These are phyloP conservation scores for Quercus variabilis DNA, from an alignment of 306 rosid species.

Conservation along the genomic window DNA sequence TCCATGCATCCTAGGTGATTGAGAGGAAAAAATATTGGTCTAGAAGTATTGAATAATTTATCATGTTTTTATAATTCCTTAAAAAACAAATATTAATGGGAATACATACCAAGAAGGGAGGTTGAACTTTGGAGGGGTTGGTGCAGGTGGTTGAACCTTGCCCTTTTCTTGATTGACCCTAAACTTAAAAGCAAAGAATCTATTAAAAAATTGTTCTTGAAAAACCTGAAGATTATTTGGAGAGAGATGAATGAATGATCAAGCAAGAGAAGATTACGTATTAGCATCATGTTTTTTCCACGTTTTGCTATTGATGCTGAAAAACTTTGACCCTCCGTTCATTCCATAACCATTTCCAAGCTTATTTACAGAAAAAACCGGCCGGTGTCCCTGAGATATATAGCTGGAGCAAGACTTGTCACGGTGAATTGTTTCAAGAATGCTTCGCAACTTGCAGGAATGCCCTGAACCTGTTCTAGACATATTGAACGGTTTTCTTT, in stretches of 20 bases:
- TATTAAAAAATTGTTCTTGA: neutral
- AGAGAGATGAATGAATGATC: slow-evolving; percentile 6
- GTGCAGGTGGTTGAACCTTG: slow-evolving; percentile 3
- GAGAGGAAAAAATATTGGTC: no score
- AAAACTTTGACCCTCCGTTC: slow-evolving; percentile 21
- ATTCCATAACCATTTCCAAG: slow-evolving; percentile 14
- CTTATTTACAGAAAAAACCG: slow-evolving; percentile 12
- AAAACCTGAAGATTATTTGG: neutral
- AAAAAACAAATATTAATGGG: neutral
- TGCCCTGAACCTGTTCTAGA: slow-evolving; percentile 31
- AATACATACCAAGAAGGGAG: slow-evolving; percentile 21
- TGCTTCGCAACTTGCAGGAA: slow-evolving; percentile 27
- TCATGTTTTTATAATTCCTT: neutral
- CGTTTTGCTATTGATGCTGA: slow-evolving; percentile 27
- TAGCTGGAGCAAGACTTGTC: slow-evolving; percentile 8
- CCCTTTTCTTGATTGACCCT: slow-evolving; percentile 4
- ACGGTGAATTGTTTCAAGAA: slow-evolving; percentile 23
- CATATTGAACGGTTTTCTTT: slow-evolving; percentile 22
- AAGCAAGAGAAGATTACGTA: slow-evolving; percentile 21
- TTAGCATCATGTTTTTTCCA: slow-evolving; percentile 20
- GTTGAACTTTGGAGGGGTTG: neutral
- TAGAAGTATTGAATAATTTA: neutral
- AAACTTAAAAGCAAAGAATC: neutral
- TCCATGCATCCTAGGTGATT: no score
- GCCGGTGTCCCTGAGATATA: slow-evolving; percentile 9